Conservation (phyloP, 176 grass and related monocot species). For the Musa schizocarpa region DNA sequence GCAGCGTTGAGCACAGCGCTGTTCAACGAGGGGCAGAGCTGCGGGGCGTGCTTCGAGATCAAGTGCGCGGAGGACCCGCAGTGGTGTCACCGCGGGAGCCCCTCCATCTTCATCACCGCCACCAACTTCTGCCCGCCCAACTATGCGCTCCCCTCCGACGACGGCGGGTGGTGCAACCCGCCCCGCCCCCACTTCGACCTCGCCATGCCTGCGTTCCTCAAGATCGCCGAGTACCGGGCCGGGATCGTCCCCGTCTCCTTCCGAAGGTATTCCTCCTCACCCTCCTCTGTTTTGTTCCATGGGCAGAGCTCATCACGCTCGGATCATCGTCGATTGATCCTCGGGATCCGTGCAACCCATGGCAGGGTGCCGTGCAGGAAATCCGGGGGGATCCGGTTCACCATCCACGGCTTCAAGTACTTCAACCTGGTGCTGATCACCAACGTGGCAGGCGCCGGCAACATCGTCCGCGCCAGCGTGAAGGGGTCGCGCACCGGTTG, state of each 20-base stretch:
- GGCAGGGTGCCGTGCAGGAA: constrained; percentile 20
- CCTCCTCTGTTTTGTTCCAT: too few species aligned
- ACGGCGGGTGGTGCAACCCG: constrained; percentile 81
- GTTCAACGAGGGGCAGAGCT: constrained; percentile 44
- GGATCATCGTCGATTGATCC: too few species aligned
- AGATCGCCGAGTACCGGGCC: constrained; percentile 70
- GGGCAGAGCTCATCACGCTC: too few species aligned
- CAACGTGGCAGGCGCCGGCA: constrained; percentile 20
- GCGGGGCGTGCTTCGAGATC: constrained; percentile 80
- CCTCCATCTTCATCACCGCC: constrained; percentile 55
- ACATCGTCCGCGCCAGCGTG: constrained; percentile 17
- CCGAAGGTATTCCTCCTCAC: constrained; percentile 33
- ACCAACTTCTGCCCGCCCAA: constrained; percentile 83
- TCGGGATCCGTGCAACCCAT: too few species aligned
- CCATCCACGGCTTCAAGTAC: constrained; percentile 13
- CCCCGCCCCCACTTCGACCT: constrained; percentile 82
- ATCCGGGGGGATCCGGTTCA: constrained; percentile 20
- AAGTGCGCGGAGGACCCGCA: constrained; percentile 44
- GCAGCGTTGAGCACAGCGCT: constrained; percentile 59
- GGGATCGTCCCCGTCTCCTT: constrained; percentile 80
- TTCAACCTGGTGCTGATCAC: constrained; percentile 30
- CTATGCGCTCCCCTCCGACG: constrained; percentile 39
- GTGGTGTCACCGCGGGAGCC: constrained; percentile 33
- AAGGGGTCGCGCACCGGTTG: constrained; percentile 19
- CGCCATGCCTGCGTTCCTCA: constrained; percentile 43